Percentiles rank a stretch among this genome's conserved stretches.
phyloP scores from a whole-genome alignment of 179 eudicot species.

The Beta corolliflora region DNA sequence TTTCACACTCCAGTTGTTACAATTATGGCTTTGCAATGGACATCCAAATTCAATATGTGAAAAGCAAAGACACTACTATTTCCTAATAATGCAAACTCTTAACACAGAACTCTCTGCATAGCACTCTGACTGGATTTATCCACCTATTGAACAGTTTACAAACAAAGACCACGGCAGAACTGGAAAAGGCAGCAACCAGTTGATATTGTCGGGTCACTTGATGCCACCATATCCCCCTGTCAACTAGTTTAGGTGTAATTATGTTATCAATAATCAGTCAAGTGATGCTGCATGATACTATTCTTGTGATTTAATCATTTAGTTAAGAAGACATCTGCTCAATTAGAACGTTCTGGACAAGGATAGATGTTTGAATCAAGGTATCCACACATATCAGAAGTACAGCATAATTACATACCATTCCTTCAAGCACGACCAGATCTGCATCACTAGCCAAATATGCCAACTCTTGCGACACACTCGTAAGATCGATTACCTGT shows the following conservation, averaged over 20 bases:
- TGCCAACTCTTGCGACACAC: constrained; percentile 89
- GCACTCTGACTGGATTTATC: background rate
- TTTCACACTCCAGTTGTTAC: background rate
- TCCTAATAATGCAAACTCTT: background rate
- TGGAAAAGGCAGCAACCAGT: background rate
- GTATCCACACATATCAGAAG: background rate
- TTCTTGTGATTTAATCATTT: constrained; percentile 9
- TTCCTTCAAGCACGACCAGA: constrained; percentile 90
- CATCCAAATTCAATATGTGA: background rate
- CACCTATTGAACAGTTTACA: background rate
- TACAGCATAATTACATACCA: constrained; percentile 55
- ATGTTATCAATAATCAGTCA: background rate
- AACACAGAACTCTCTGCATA: background rate
- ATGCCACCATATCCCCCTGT: background rate
- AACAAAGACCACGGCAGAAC: background rate
- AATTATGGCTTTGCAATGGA: background rate
- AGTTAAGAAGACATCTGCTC: background rate
- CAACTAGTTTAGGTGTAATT: background rate
- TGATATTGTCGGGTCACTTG: background rate
- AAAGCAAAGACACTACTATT: background rate
- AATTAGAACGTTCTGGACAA: background rate
- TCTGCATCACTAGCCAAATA: constrained; percentile 93
- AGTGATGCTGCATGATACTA: background rate
- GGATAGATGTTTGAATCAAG: background rate
- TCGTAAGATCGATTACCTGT: constrained; percentile 88